Conservation (phyloP, 2,329 filamentous ascomycete species). For the Ophiostoma quercus region DNA sequence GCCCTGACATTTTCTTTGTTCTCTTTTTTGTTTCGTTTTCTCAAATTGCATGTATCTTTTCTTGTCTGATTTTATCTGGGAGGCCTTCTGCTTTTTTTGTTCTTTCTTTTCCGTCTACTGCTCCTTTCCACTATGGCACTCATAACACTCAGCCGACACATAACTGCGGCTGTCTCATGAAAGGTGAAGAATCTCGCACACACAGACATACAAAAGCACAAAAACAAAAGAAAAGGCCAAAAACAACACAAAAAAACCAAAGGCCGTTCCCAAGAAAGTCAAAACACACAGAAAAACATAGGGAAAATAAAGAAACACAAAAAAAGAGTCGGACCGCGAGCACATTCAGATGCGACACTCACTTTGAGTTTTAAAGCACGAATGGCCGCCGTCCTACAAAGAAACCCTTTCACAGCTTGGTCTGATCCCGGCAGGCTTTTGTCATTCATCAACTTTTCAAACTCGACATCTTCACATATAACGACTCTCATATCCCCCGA, state of each 20-base stretch:
- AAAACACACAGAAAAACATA: neutral
- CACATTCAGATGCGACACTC: neutral
- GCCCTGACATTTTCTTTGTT: neutral
- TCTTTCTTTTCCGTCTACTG: neutral
- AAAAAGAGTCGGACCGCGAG: neutral
- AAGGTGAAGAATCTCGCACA: neutral
- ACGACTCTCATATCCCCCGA: too few species aligned
- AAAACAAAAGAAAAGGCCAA: neutral
- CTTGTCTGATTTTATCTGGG: constrained; percentile 12
- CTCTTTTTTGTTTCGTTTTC: neutral
- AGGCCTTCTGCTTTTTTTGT: constrained; percentile 14
- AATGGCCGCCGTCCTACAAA: neutral
- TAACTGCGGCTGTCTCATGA: neutral
- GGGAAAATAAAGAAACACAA: neutral
- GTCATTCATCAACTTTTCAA: neutral
- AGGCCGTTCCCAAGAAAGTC: neutral
- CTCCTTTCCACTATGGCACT: neutral
- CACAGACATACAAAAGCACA: neutral
- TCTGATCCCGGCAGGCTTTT: neutral
- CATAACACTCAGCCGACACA: neutral
- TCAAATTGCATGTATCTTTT: neutral
- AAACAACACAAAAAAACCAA: neutral
- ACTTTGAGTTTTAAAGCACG: neutral
- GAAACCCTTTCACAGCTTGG: neutral
- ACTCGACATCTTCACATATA: neutral